Conservation (phyloP, 2,329 filamentous ascomycete species). For the Scorias spongiosa region DNA sequence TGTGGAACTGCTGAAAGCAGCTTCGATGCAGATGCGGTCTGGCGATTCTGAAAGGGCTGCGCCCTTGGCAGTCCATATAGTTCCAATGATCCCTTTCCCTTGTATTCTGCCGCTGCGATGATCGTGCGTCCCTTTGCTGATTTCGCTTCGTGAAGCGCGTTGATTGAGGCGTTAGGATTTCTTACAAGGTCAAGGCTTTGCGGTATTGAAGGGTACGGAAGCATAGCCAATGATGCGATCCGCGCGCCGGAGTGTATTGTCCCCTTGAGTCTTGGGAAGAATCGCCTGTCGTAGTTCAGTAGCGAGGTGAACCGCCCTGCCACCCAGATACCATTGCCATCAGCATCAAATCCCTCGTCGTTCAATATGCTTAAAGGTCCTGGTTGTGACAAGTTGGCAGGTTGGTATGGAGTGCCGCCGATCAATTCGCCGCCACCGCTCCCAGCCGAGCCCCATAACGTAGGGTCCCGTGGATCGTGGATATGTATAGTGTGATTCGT, state of each 20-base stretch:
- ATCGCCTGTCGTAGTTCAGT: constrained; percentile 75
- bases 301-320: constrained; percentile 81
- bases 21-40: constrained; percentile 67
- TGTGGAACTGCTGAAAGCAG: constrained; percentile 69
- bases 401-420: constrained; percentile 29
- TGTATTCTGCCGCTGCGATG: constrained; percentile 78
- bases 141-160: constrained; percentile 41
- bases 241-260: constrained; percentile 74
- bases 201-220: constrained; percentile 53
- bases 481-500: constrained; percentile 70
- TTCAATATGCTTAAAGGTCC: constrained; percentile 74
- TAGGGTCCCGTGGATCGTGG: constrained; percentile 53
- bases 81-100: constrained; percentile 77
- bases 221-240: constrained; percentile 55
- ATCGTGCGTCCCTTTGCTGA: constrained; percentile 46
- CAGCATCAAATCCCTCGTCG: constrained; percentile 42
- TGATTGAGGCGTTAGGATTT: constrained; percentile 31
- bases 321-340: constrained; percentile 63
- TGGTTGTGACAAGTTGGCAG: constrained; percentile 62
- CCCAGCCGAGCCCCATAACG: constrained; percentile 6
- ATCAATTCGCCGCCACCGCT: constrained; percentile 13
- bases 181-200: constrained; percentile 45
- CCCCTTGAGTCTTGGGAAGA: constrained; percentile 60
- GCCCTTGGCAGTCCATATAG: constrained; percentile 51
- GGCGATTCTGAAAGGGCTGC: constrained; percentile 54